phyloP scores from a whole-genome alignment of 1,139 yeast genomes.

The Citeromyces hawaiiensis region DNA sequence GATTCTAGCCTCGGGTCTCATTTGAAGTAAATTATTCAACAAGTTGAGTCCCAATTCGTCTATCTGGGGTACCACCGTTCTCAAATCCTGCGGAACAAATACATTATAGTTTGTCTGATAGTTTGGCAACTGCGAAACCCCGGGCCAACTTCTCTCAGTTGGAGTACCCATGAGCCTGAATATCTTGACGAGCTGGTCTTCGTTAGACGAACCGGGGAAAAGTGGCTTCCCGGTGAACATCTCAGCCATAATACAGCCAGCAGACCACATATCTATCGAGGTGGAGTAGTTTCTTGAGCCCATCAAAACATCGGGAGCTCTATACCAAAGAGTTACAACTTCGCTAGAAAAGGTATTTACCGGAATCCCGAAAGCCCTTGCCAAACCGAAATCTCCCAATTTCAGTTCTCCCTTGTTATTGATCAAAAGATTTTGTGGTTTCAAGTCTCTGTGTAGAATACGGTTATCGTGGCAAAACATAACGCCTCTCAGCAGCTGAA shows the following conservation, averaged over 20 bases:
- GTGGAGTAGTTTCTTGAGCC: slow-evolving; percentile 98
- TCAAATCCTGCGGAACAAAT: slow-evolving; percentile 70
- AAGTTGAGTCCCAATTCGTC: slow-evolving; percentile 78
- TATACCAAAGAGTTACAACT: slow-evolving; percentile 95
- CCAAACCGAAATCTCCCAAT: slow-evolving; percentile 94
- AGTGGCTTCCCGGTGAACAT: slow-evolving; percentile 94
- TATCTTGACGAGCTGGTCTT: slow-evolving; percentile 92
- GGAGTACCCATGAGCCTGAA: slow-evolving; percentile 94
- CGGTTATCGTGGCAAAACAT: slow-evolving; percentile 93
- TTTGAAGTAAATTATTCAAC: slow-evolving; percentile 65
- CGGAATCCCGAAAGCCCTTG: slow-evolving; percentile 96
- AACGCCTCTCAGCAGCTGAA: slow-evolving; percentile 85
- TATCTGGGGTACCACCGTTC: slow-evolving; percentile 57
- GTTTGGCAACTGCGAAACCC: slow-evolving; percentile 86
- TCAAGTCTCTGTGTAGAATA: slow-evolving; percentile 88
- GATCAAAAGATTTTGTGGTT: slow-evolving; percentile 90
- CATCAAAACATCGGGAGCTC: slow-evolving; percentile 90
- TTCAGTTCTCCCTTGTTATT: slow-evolving; percentile 92
- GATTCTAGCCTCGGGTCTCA: slow-evolving; percentile 89
- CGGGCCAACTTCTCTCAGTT: slow-evolving; percentile 91
- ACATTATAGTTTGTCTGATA: slow-evolving; percentile 93
- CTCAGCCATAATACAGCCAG: slow-evolving; percentile 96
- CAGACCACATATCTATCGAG: slow-evolving; percentile 98
- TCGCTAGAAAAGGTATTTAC: slow-evolving; percentile 94
- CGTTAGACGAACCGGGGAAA: slow-evolving; percentile 96